Conservation (phyloP, 2,329 filamentous ascomycete species). For the Bisporella sp. region DNA sequence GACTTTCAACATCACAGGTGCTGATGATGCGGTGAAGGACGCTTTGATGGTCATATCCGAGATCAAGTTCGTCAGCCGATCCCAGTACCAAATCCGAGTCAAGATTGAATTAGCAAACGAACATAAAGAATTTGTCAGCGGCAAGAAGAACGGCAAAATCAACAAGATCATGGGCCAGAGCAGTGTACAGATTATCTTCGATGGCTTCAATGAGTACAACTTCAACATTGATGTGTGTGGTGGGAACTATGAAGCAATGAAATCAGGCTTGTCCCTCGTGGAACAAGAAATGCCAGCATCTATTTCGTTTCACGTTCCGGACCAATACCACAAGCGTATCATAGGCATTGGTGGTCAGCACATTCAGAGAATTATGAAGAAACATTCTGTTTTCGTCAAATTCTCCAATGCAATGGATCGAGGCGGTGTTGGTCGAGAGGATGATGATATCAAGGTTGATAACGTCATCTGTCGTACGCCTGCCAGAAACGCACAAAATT, state of each 20-base stretch:
- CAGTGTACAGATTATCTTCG: constrained; percentile 98
- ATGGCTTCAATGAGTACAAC: constrained; percentile 99
- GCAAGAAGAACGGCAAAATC: constrained; percentile 99
- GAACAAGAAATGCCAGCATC: constrained; percentile 99
- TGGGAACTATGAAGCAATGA: constrained; percentile 86
- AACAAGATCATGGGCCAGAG: constrained; percentile 99
- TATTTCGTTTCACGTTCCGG: constrained; percentile 97
- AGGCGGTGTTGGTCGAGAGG: constrained; percentile 82
- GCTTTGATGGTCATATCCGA: constrained; percentile 93
- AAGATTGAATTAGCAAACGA: constrained; percentile 99
- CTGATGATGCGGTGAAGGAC: constrained; percentile 91
- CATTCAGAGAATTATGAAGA: constrained; percentile 99
- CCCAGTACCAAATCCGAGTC: constrained; percentile 88
- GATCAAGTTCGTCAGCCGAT: constrained; percentile 79
- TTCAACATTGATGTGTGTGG: constrained; percentile 99
- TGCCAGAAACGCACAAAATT: constrained; percentile 90
- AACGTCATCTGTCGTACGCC: constrained; percentile 98
- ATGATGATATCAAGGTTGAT: constrained; percentile 97
- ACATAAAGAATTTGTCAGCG: constrained; percentile 98
- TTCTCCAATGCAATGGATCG: constrained; percentile 99
- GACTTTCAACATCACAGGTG: constrained; percentile 89
- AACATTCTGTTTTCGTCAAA: constrained; percentile 99
- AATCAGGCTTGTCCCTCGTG: constrained; percentile 83
- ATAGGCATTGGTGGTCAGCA: constrained; percentile 98
- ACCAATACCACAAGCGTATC: constrained; percentile 98